Evolutionary conservation across 495 filamentous ascomycete species (phyloP).

Genomic region (Podospora comata): DNA sequence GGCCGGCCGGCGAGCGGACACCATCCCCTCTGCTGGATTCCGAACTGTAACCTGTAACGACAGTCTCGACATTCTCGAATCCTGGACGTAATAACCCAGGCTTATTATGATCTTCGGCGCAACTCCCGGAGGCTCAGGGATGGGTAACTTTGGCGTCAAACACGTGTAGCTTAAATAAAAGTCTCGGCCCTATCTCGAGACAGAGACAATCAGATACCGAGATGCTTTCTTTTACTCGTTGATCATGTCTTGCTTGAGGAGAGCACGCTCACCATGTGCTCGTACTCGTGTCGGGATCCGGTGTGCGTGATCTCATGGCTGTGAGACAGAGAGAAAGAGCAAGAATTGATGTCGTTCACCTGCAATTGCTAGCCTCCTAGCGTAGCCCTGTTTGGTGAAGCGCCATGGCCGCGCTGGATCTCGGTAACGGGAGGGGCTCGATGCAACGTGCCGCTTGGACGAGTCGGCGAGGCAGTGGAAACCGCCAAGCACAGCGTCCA

Average conservation of each 20-base stretch:
- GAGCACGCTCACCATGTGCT: background rate
- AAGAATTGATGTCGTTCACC: background rate
- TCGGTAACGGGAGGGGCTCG: conserved; percentile 17
- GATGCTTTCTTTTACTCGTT: background rate
- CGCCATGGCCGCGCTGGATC: conserved; percentile 12
- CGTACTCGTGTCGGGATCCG: background rate
- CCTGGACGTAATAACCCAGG: conserved; percentile 1
- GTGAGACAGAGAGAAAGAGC: background rate
- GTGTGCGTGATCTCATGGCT: background rate
- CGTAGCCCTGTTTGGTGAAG: conserved; percentile 10
- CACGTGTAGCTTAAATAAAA: conserved; percentile 3
- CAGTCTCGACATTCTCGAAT: background rate
- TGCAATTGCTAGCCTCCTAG: background rate
- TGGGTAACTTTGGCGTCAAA: background rate
- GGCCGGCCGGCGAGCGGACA: background rate
- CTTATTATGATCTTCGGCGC: conserved; percentile 13
- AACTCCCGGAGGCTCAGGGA: conserved; percentile 9
- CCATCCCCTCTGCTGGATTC: background rate
- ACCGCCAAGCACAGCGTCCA: conserved; percentile 13
- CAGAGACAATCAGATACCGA: background rate
- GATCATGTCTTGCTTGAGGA: background rate
- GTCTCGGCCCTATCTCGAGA: conserved; percentile 1
- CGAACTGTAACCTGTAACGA: background rate
- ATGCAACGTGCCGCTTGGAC: conserved; percentile 13
- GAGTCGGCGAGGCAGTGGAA: conserved; percentile 8